phyloP scores from a whole-genome alignment of 306 rosid genomes.

The Senna tora region DNA sequence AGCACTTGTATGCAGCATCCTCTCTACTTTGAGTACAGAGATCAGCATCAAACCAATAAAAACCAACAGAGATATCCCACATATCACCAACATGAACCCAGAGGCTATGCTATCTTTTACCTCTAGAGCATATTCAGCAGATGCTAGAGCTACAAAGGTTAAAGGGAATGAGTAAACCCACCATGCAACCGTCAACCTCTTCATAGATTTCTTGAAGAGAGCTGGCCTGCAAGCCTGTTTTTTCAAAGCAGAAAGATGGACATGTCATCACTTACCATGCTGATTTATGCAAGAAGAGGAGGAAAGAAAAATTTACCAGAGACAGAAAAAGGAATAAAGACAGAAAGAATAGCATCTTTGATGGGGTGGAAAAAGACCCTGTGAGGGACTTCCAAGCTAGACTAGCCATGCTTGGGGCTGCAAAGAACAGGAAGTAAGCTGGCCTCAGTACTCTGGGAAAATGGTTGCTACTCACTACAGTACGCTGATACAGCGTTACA shows the following conservation, averaged over 20 bases:
- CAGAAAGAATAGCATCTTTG: no score
- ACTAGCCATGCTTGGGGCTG: no score
- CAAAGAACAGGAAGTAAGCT: no score
- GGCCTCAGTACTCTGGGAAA: no score
- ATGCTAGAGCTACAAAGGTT: slow-evolving; percentile 54
- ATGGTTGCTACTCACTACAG: no score
- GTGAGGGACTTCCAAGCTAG: no score
- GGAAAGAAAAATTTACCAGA: no score
- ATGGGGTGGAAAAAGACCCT: no score
- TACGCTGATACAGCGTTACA: no score
- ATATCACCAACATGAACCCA: slow-evolving; percentile 41
- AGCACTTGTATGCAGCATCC: slow-evolving; percentile 32
- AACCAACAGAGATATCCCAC: slow-evolving; percentile 46
- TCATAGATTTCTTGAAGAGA: slow-evolving; percentile 59
- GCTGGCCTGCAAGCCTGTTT: slow-evolving; percentile 55
- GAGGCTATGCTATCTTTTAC: slow-evolving; percentile 40
- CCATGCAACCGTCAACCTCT: slow-evolving; percentile 50
- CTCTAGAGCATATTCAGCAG: slow-evolving; percentile 50
- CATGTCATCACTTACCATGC: not conserved
- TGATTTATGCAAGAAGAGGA: no score
- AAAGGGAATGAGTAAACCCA: slow-evolving; percentile 58
- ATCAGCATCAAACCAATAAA: slow-evolving; percentile 47
- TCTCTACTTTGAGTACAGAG: slow-evolving; percentile 44
- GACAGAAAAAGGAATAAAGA: no score
- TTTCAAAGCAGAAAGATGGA: not conserved